Evolutionary conservation across 2,329 filamentous ascomycete species (phyloP).

Genomic region (Diplodia seriata): DNA sequence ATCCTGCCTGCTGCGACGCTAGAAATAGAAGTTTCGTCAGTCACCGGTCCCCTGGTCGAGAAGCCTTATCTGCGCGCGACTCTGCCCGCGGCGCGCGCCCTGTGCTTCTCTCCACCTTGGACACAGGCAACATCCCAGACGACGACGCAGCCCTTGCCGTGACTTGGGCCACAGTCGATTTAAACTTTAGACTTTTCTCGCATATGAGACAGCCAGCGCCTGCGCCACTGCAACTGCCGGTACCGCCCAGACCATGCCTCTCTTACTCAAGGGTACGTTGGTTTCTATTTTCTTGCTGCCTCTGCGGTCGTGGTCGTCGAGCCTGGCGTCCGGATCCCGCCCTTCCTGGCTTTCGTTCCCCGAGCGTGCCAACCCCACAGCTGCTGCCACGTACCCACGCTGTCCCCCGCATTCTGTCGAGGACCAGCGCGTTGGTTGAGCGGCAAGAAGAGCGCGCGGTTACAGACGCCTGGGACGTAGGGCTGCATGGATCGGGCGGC

Average conservation of each 20-base stretch:
- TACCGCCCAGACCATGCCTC: constrained; percentile 14
- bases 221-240: constrained; percentile 13
- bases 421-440: neutral
- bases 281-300: neutral
- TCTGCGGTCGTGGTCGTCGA: too few relatives aligned
- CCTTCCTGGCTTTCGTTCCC: neutral
- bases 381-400: neutral
- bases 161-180: constrained; percentile 15
- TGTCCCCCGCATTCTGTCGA: neutral
- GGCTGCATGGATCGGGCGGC: constrained; percentile 20
- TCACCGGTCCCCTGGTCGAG: neutral
- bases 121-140: constrained; percentile 5
- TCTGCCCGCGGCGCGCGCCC: neutral
- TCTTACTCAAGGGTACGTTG: constrained; percentile 21
- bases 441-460: neutral
- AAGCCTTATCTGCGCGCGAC: neutral
- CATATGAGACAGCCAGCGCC: constrained; percentile 8
- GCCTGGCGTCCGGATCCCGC: neutral
- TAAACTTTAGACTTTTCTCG: constrained; percentile 24
- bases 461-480: neutral
- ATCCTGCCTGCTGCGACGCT: constrained; percentile 1
- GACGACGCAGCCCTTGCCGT: neutral
- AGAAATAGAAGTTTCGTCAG: neutral
- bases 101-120: neutral
- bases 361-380: neutral